Percentiles rank a stretch among this genome's conserved stretches.
These are phyloP conservation scores for Phytophthora idaei DNA, from an alignment of 352 stramenopile genomes.

Conservation along the genomic window DNA sequence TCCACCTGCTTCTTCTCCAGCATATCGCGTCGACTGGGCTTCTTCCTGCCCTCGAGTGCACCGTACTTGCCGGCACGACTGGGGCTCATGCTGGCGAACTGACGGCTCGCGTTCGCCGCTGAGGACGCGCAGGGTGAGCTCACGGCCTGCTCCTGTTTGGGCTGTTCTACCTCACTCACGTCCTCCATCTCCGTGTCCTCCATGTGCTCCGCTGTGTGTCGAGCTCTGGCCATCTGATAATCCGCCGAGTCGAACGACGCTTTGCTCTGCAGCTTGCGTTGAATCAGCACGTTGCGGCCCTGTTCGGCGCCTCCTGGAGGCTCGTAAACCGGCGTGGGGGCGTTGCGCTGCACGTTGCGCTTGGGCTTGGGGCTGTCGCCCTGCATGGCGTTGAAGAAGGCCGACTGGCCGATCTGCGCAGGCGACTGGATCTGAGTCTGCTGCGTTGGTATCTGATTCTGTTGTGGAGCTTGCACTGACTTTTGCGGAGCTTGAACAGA, in stretches of 20 bases:
- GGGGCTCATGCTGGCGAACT: conserved; percentile 66
- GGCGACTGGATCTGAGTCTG: conserved; percentile 28
- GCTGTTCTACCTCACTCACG: conserved; percentile 15
- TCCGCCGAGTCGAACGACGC: conserved; percentile 79
- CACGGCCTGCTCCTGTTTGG: conserved; percentile 13
- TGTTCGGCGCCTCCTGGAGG: conserved; percentile 42
- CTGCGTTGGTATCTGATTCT: neutral
- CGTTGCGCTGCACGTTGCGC: conserved; percentile 27
- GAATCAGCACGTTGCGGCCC: conserved; percentile 71
- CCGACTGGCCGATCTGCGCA: conserved; percentile 48
- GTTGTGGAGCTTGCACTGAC: neutral
- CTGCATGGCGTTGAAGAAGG: conserved; percentile 51
- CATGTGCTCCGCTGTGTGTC: conserved; percentile 3
- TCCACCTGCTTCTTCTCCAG: conserved; percentile 36
- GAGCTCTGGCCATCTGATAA: conserved; percentile 61
- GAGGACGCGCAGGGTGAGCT: conserved; percentile 59
- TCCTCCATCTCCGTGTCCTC: conserved; percentile 43
- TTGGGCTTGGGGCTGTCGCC: conserved; percentile 24
- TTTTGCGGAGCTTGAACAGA: neutral
- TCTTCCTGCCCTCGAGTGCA: conserved; percentile 37
- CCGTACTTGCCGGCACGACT: conserved; percentile 57
- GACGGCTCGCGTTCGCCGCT: conserved; percentile 10
- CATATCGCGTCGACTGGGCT: conserved; percentile 38
- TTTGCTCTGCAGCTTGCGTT: conserved; percentile 76
- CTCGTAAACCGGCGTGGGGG: conserved; percentile 11